Evolutionary conservation across 2,329 filamentous ascomycete species (phyloP).

Genomic region (Trichoderma asperellum): DNA sequence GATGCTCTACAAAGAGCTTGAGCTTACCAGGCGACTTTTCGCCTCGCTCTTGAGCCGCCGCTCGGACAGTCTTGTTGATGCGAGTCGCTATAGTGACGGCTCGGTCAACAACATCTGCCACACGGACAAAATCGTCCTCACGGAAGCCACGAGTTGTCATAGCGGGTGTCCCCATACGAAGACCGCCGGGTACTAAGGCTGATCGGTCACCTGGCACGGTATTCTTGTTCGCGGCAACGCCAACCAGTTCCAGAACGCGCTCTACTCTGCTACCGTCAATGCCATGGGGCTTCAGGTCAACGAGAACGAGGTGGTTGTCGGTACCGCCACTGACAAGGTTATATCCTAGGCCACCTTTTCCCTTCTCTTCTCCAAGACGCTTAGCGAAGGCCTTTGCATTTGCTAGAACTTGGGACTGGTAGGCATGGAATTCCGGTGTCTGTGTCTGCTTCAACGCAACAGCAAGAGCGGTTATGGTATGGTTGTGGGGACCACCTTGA

Average conservation of each 20-base stretch:
- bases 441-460: conserved; percentile 95
- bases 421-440: conserved; percentile 84
- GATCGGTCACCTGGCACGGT: conserved; percentile 95
- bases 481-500: conserved; percentile 97
- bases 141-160: conserved; percentile 97
- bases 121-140: conserved; percentile 83
- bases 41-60: conserved; percentile 67
- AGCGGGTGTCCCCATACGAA: conserved; percentile 92
- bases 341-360: conserved; percentile 79
- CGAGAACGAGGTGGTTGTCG: conserved; percentile 93
- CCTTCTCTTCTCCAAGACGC: conserved; percentile 67
- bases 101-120: conserved; percentile 83
- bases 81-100: conserved; percentile 78
- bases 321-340: conserved; percentile 91
- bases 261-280: conserved; percentile 91
- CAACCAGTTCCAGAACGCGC: conserved; percentile 86
- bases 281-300: conserved; percentile 85
- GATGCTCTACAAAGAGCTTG: conserved; percentile 68
- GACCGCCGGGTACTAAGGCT: conserved; percentile 87
- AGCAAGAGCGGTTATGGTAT: conserved; percentile 94
- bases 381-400: conserved; percentile 88
- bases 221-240: conserved; percentile 99
- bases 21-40: conserved; percentile 68
- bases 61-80: conserved; percentile 72
- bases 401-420: conserved; percentile 86